Evolutionary conservation across 495 filamentous ascomycete species (phyloP).

Genomic region (Jackrogersella multiformis): DNA sequence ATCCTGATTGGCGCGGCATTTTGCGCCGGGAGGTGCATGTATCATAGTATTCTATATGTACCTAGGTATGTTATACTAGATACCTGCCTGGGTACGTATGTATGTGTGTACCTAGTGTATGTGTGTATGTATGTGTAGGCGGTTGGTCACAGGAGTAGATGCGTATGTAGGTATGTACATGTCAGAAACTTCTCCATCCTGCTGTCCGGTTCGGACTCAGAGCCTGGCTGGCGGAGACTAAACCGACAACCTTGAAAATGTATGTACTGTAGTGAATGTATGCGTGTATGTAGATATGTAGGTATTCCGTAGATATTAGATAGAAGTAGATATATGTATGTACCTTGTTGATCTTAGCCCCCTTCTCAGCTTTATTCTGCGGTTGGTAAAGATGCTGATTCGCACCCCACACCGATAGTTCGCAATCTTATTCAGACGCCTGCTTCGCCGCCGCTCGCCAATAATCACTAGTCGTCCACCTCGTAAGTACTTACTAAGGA

Average conservation of each 20-base stretch:
- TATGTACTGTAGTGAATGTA: neutral
- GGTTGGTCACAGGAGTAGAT: neutral
- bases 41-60: constrained; percentile 2
- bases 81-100: too few species aligned
- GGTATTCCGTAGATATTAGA: too few species aligned
- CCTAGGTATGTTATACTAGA: neutral
- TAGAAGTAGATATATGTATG: neutral
- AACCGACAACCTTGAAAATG: neutral
- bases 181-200: constrained; percentile 18
- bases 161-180: constrained; percentile 12
- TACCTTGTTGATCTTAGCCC: constrained; percentile 25
- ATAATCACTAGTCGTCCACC: constrained; percentile 12
- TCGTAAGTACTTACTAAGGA: too few species aligned
- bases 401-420: constrained; percentile 41
- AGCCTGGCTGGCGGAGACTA: constrained; percentile 23
- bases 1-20: constrained; percentile 30
- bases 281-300: neutral
- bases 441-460: constrained; percentile 28
- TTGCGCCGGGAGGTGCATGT: neutral
- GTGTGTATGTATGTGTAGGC: constrained; percentile 5
- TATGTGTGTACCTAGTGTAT: neutral
- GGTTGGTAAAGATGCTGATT: constrained; percentile 34
- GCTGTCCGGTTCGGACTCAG: constrained; percentile 15
- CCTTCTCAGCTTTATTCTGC: constrained; percentile 28
- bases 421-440: constrained; percentile 46